A percentile compares a stretch with the other conserved stretches of the same genome.
These are phyloP conservation scores for Trichomonas vaginalis DNA, from an alignment of 208 protist genomes.

Conservation along the genomic window DNA sequence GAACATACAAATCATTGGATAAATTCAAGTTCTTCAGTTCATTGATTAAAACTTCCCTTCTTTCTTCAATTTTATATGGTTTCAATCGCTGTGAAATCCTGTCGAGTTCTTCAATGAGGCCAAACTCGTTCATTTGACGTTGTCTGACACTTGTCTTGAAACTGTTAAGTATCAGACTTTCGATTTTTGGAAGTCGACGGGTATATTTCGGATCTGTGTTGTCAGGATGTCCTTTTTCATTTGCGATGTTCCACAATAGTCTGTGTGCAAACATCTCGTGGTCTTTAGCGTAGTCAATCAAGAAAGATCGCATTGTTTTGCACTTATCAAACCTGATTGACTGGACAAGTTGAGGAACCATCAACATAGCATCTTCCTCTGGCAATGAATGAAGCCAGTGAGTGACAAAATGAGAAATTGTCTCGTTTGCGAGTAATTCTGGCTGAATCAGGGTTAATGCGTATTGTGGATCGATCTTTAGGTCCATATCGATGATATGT, in stretches of 20 bases:
- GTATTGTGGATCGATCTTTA: neutral
- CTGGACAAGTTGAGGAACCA: neutral
- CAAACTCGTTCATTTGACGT: neutral
- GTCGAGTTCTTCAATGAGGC: neutral
- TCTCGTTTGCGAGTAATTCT: neutral
- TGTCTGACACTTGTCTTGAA: neutral
- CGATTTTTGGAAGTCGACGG: neutral
- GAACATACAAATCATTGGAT: neutral
- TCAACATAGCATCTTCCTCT: neutral
- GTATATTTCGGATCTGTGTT: neutral
- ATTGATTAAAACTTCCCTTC: neutral
- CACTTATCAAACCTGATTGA: neutral
- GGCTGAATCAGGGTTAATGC: neutral
- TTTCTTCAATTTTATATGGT: neutral
- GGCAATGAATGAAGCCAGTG: neutral
- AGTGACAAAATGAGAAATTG: neutral
- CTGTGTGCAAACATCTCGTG: neutral
- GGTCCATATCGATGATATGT: neutral
- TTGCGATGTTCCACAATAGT: neutral
- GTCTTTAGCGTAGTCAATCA: neutral
- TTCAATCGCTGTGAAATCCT: neutral
- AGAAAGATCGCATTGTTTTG: neutral
- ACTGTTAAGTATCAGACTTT: neutral
- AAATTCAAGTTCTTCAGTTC: neutral
- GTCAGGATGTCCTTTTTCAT: neutral